phyloP scores from a whole-genome alignment of 2,329 filamentous ascomycete genomes.

The Tolypocladium guangdongense region DNA sequence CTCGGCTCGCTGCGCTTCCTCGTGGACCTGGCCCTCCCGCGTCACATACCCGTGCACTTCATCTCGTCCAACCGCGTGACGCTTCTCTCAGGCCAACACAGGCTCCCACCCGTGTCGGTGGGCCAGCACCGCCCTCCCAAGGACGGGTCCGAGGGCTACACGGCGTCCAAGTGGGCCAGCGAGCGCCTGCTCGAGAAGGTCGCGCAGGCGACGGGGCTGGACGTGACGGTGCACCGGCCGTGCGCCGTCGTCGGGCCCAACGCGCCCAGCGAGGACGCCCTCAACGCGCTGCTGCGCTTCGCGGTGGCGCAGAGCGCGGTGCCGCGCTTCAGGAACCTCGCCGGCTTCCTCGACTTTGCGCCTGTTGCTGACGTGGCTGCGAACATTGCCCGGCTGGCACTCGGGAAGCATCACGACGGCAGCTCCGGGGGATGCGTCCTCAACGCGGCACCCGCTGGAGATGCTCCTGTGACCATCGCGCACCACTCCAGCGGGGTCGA shows the following conservation, averaged over 20 bases:
- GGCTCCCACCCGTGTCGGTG: not conserved
- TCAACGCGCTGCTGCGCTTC: constrained; percentile 3
- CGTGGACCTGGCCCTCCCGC: constrained; percentile 9
- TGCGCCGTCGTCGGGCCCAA: constrained; percentile 9
- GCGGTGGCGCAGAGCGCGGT: not conserved
- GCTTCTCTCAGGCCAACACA: constrained; percentile 2
- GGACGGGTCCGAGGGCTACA: constrained; percentile 18
- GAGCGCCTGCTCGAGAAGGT: constrained; percentile 18
- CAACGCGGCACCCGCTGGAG: not conserved
- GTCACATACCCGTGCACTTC: constrained; percentile 20
- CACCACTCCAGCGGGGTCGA: not conserved
- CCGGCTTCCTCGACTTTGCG: not conserved
- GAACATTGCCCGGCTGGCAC: not conserved
- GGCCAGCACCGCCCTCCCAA: constrained; percentile 3
- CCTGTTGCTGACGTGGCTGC: not conserved
- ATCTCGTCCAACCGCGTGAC: constrained; percentile 18
- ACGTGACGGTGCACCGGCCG: constrained; percentile 16
- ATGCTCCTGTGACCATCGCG: not conserved
- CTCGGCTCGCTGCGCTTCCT: constrained; percentile 15
- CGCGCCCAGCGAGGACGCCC: constrained; percentile 6
- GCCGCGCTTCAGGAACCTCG: not conserved
- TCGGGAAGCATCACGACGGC: not conserved
- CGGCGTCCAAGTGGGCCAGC: constrained; percentile 20
- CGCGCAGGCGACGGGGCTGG: constrained; percentile 6
- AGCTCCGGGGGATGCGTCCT: not conserved